Base-by-base conservation (phyloP, 2,329 filamentous ascomycete genomes). In the Microcyclospora pomicola region DNA sequence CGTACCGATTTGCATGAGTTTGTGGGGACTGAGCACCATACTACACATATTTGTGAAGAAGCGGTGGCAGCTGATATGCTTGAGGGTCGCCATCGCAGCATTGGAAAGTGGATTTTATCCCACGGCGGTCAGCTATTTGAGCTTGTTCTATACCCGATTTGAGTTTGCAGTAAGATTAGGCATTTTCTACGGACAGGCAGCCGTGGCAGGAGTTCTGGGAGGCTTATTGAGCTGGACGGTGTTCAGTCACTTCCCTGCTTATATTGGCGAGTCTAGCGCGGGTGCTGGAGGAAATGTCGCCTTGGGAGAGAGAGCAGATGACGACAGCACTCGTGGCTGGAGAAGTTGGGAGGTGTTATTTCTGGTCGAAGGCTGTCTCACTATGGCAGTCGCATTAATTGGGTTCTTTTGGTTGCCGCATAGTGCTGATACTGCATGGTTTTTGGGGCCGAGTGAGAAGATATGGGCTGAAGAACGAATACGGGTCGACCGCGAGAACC, bases 91-190 rank as follows among this genome's bases (percentile, higher is more conserved):
- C 2, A 67, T 71, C 31, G 68, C 66, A 0, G 59, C 55, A 19
- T 51, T 71, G 15, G 67, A 71, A 59, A 68, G 71, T 35, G 72
- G 72, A 2, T 75, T 77, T 49, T 76, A 75, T 45, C 70, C 72
- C 3, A 71, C 71, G 1, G 68, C 69, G 2, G 69, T 75, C 12
- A 65, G 66, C n/a, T 76, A 75, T 45, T 61, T 76, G 19, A 70
- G 69, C 13, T 58, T 71, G 36, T 75, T 74, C 51, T 75, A 75
- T 47, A 71, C 69, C 4, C 65, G 68, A 33, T 74, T 65, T 52
- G 71, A 75, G 44, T 72, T 75, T 41, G 72, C 64, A 3, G 61
- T 63, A 12, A 62, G 71, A 1, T 53, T 75, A 13, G 69, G 63
- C 3, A 53, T 73, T 31, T 75, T 75, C 49, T 75, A 72, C 44